Percentiles rank a stretch among this genome's conserved stretches.
phyloP scores from a whole-genome alignment of 2,329 filamentous ascomycete species.

The Diaporthe vexans region DNA sequence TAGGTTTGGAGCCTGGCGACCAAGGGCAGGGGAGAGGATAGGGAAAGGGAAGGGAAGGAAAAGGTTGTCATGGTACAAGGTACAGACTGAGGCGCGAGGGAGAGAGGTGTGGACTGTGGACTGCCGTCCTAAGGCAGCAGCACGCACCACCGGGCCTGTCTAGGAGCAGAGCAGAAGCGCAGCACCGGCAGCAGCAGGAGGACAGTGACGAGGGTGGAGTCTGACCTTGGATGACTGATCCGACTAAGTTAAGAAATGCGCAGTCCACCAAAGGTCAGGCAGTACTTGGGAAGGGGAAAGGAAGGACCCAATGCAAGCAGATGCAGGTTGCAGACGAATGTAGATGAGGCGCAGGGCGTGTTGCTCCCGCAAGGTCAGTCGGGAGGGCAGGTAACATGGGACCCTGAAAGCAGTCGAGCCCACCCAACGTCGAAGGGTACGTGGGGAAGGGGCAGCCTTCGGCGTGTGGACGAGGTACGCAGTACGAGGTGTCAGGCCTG shows the following conservation, averaged over 20 bases:
- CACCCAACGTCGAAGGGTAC: slow-evolving; percentile 34
- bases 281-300: slow-evolving; percentile 32
- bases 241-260: slow-evolving; percentile 38
- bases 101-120: slow-evolving; percentile 30
- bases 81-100: slow-evolving; percentile 5
- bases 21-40: slow-evolving; percentile 44
- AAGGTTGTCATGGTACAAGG: slow-evolving; percentile 37
- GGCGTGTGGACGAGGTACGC: slow-evolving; percentile 30
- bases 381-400: slow-evolving; percentile 40
- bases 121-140: slow-evolving; percentile 41
- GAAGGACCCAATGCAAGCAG: slow-evolving; percentile 34
- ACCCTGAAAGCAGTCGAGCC: slow-evolving; percentile 37
- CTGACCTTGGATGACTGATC: slow-evolving; percentile 43
- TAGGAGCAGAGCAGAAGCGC: slow-evolving; percentile 11
- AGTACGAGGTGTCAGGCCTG: slow-evolving; percentile 36
- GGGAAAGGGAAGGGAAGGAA: slow-evolving; percentile 40
- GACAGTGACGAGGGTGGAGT: slow-evolving; percentile 38
- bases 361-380: slow-evolving; percentile 37
- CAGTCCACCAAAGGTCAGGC: slow-evolving; percentile 32
- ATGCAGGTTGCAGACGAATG: slow-evolving; percentile 39
- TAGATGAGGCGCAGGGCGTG: slow-evolving; percentile 42
- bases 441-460: slow-evolving; percentile 24
- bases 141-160: slow-evolving; percentile 11
- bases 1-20: slow-evolving; percentile 60
- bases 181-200: slow-evolving; percentile 30